Evolutionary conservation across 306 rosid species (phyloP).

Genomic region (Vigna hirtella): DNA sequence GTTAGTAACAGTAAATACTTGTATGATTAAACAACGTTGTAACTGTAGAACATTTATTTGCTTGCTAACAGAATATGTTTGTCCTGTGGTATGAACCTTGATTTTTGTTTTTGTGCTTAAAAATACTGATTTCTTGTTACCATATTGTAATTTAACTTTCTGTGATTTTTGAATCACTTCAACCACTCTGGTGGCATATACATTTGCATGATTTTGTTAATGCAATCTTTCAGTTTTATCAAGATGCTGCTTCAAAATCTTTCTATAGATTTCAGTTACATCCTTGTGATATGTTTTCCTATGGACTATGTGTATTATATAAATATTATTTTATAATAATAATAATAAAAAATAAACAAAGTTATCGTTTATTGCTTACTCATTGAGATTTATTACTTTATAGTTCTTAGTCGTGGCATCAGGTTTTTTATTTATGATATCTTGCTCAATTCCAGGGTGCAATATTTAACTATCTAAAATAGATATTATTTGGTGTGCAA

Average conservation of each 20-base stretch:
- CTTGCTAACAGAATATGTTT: constrained; percentile 28
- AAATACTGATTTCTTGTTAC: constrained; percentile 3
- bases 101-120: constrained; percentile 39
- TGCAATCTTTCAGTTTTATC: no score
- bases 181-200: not conserved
- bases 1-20: not conserved
- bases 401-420: not conserved
- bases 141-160: constrained; percentile 36
- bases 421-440: not conserved
- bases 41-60: constrained; percentile 32
- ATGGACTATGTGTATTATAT: not conserved
- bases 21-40: constrained; percentile 24
- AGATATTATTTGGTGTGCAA: constrained; percentile 2
- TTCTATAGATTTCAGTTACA: not conserved
- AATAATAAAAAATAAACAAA: constrained; percentile 6
- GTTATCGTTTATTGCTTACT: constrained; percentile 18
- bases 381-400: constrained; percentile 15
- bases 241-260: no score
- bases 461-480: not conserved
- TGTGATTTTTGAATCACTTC: not conserved
- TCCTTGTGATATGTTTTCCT: constrained; percentile 5
- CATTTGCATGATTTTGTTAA: constrained; percentile 10
- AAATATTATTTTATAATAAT: no score
- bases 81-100: constrained; percentile 37
- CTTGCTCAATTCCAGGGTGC: not conserved